Conservation (phyloP, 2,329 filamentous ascomycete genomes). For the Cladosporium sp. region DNA sequence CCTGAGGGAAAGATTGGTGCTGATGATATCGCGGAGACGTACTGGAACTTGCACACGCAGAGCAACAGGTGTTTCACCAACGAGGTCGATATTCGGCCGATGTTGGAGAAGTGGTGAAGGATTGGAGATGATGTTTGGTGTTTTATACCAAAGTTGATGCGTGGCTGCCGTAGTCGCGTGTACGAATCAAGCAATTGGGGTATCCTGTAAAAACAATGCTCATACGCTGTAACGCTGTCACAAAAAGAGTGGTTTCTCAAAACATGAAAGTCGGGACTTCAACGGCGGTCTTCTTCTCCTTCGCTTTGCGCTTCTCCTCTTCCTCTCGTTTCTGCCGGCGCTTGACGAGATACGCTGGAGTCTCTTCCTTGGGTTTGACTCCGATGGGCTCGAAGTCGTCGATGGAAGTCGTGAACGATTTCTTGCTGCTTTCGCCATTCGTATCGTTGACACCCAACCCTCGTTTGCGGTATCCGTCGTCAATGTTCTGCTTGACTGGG, state of each 20-base stretch:
- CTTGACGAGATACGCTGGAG: constrained; percentile 19
- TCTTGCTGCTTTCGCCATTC: background rate
- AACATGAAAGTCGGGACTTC: constrained; percentile 44
- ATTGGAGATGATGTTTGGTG: no score
- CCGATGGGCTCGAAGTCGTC: background rate
- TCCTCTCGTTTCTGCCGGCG: constrained; percentile 27
- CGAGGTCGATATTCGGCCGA: constrained; percentile 76
- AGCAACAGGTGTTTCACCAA: constrained; percentile 74
- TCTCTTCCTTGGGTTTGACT: constrained; percentile 13
- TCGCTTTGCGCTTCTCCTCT: constrained; percentile 22
- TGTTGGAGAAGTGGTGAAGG: constrained; percentile 73
- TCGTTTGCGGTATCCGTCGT: background rate
- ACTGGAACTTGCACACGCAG: constrained; percentile 81
- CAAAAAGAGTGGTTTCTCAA: constrained; percentile 26
- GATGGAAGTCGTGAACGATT: background rate
- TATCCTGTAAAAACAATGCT: background rate
- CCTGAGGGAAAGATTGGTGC: constrained; percentile 67
- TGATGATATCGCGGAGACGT: constrained; percentile 81
- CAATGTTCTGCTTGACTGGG: background rate
- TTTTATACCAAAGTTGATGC: no score
- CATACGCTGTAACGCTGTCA: background rate
- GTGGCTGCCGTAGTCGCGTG: background rate
- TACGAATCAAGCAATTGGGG: background rate
- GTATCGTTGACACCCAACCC: background rate
- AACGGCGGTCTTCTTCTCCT: constrained; percentile 21